These are phyloP conservation scores for Lachnum nothofagi DNA, from an alignment of 2,329 filamentous ascomycete species.

Conservation along the genomic window DNA sequence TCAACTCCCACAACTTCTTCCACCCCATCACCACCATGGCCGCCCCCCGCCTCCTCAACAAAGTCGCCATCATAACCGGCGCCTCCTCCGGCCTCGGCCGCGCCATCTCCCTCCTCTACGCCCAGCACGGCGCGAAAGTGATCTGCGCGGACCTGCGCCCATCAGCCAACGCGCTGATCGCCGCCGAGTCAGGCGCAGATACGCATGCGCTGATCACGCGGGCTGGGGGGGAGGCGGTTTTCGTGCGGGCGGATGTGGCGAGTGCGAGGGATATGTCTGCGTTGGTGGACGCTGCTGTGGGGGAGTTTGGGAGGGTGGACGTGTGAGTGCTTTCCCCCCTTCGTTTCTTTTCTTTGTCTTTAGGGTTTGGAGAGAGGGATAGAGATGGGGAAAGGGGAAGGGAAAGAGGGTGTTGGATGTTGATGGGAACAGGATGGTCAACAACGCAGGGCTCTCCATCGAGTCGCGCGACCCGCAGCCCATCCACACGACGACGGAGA, in stretches of 20 bases:
- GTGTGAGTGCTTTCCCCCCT: constrained; percentile 33
- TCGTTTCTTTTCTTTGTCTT: not conserved
- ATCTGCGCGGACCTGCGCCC: constrained; percentile 40
- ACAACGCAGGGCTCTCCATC: constrained; percentile 46
- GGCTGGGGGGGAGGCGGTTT: constrained; percentile 36
- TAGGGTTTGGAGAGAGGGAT: too few relatives aligned
- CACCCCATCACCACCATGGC: not conserved
- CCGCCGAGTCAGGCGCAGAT: constrained; percentile 25
- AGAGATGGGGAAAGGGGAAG: not conserved
- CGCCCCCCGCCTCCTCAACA: constrained; percentile 27
- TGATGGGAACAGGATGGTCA: constrained; percentile 37
- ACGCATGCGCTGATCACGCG: constrained; percentile 38
- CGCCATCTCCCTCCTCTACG: constrained; percentile 41
- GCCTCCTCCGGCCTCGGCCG: constrained; percentile 43
- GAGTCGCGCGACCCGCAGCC: constrained; percentile 33
- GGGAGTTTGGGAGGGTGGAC: constrained; percentile 38
- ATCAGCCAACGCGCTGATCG: constrained; percentile 23
- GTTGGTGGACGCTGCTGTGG: constrained; percentile 35
- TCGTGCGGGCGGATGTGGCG: constrained; percentile 42
- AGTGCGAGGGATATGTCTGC: constrained; percentile 34
- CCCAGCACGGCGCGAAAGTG: constrained; percentile 38
- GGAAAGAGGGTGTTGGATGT: not conserved
- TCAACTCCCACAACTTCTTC: not conserved
- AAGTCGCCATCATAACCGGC: constrained; percentile 42
- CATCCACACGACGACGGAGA: constrained; percentile 44